These are phyloP conservation scores for Neurospora africana DNA, from an alignment of 495 filamentous ascomycete species.

Conservation along the genomic window DNA sequence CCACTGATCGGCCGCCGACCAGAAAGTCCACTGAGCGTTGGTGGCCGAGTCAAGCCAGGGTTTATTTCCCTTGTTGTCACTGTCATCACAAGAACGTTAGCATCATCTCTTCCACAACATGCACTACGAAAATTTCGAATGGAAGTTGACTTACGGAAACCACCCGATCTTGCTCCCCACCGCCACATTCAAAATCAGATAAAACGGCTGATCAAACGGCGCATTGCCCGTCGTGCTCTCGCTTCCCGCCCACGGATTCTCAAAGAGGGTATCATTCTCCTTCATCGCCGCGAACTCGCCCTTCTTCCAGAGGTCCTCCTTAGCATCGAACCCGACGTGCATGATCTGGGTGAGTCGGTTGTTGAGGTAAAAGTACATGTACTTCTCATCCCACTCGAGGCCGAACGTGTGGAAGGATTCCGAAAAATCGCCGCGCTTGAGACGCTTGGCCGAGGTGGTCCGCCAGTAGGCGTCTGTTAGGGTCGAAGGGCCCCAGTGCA, in stretches of 20 bases:
- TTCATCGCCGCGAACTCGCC: slow-evolving; percentile 47
- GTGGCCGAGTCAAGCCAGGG: slow-evolving; percentile 52
- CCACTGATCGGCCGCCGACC: slow-evolving; percentile 47
- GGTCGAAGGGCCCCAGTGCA: slow-evolving; percentile 19
- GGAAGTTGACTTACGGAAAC: slow-evolving; percentile 29
- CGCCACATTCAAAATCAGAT: slow-evolving; percentile 56
- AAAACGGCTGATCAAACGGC: slow-evolving; percentile 59
- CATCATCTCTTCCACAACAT: neutral
- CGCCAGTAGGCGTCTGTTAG: slow-evolving; percentile 14
- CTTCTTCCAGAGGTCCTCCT: slow-evolving; percentile 42
- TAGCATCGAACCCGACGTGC: slow-evolving; percentile 42
- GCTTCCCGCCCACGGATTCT: slow-evolving; percentile 24
- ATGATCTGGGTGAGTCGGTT: slow-evolving; percentile 49
- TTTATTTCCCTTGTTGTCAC: slow-evolving; percentile 46
- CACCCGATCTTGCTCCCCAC: slow-evolving; percentile 57
- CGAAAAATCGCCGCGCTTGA: slow-evolving; percentile 13
- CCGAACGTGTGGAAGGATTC: slow-evolving; percentile 45
- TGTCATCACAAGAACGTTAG: neutral
- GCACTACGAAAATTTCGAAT: too few relatives aligned
- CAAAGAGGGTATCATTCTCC: slow-evolving; percentile 46
- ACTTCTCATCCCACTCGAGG: slow-evolving; percentile 58
- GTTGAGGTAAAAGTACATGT: slow-evolving; percentile 58
- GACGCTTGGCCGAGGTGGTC: slow-evolving; percentile 10
- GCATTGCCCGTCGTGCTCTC: slow-evolving; percentile 27
- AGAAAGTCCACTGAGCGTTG: slow-evolving; percentile 46